Evolutionary conservation across 805 yeast genomes (phyloP), one percentile per base, ranked within the genome.

Genomic region (Candida jianshihensis): DNA sequence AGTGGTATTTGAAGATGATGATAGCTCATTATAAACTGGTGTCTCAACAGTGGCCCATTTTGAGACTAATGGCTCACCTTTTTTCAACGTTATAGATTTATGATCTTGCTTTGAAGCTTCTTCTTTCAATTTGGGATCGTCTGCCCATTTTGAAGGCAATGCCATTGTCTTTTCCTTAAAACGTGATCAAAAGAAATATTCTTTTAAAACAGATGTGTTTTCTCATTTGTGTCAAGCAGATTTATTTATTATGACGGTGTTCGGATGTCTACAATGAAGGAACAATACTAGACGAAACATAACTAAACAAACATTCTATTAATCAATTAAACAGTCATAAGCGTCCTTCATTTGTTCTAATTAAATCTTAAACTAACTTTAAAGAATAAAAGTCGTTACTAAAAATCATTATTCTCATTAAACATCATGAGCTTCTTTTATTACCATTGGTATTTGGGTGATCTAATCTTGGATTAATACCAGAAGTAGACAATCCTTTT

Each of bases 401-500:
- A n/a, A n/a, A n/a, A n/a, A n/a, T n/a, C n/a, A n/a, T n/a, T n/a
- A n/a, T n/a, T n/a, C n/a, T n/a, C n/a, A n/a, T n/a, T n/a, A n/a
- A n/a, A n/a, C n/a, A n/a, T n/a, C n/a, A n/a, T n/a, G n/a, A n/a
- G n/a, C n/a, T n/a, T n/a, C n/a, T n/a, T n/a, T 21, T 21, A 21
- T 21, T 11, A 21, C 11, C 24, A 8, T 8, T 8, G 24, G 24
- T 8, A 21, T 21, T 21, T 8, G 18, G 6, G 4, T 4, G 18
- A 26, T n/a, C 6, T 14, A 13, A 9, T 28, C 48, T 35, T 19
- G 47, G 46, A 25, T 49, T 47, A 39, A 38, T n/a, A n/a, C 29
- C 43, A 24, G 48, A 41, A 4, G 49, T 37, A 33, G 29, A 31
- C 15, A 49, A 19, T 25, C 77, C 81, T 51, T 75, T 77, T 49